These are phyloP conservation scores for Fraxinus anomala DNA, from an alignment of 257 asterid species.

Conservation along the genomic window DNA sequence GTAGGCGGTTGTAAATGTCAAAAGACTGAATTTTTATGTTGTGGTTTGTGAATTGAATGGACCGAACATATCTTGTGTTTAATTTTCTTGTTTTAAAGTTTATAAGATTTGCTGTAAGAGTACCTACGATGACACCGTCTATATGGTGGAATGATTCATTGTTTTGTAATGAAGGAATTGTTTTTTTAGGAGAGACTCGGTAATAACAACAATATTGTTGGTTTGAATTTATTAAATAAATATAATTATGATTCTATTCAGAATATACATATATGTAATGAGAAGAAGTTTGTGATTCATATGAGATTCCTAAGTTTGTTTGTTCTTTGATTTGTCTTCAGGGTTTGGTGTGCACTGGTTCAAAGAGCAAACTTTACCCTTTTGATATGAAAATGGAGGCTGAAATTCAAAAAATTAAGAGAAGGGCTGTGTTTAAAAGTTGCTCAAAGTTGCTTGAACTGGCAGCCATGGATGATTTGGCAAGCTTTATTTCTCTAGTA, in stretches of 20 bases:
- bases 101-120: conserved; percentile 18
- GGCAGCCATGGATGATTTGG: conserved; percentile 72
- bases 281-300: conserved; percentile 22
- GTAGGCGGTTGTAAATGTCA: conserved; percentile 7
- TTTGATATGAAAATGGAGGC: conserved; percentile 52
- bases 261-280: conserved; percentile 2
- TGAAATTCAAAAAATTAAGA: conserved; percentile 32
- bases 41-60: conserved; percentile 27
- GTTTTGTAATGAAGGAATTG: neutral
- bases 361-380: conserved; percentile 40
- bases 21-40: conserved; percentile 32
- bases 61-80: neutral
- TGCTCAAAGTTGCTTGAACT: conserved; percentile 77
- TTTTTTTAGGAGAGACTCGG: neutral
- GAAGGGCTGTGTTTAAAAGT: conserved; percentile 18
- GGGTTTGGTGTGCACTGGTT: conserved; percentile 50
- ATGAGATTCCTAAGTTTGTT: conserved; percentile 15
- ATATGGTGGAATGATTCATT: conserved; percentile 24
- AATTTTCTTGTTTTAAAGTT: conserved; percentile 16
- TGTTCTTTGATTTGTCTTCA: conserved; percentile 31
- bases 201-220: neutral
- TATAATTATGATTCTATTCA: neutral
- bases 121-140: conserved; percentile 26
- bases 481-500: conserved; percentile 51
- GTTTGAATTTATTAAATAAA: neutral